Evolutionary conservation across 2,329 filamentous ascomycete species (phyloP).

Genomic region (Beauveria sp.): DNA sequence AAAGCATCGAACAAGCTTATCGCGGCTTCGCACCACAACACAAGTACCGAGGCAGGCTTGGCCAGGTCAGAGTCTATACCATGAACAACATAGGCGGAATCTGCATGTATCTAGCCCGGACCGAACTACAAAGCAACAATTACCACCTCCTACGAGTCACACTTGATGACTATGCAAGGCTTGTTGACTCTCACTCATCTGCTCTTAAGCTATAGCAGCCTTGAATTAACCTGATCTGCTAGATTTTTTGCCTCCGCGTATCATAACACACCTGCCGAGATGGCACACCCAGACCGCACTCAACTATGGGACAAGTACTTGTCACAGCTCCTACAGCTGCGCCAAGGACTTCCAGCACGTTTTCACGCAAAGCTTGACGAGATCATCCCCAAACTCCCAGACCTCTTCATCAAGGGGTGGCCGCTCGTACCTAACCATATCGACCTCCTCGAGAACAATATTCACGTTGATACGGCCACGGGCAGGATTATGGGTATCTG

Average conservation of each 20-base stretch:
- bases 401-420: conserved; percentile 15
- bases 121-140: background rate
- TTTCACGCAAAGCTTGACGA: conserved; percentile 13
- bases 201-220: background rate
- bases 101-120: conserved; percentile 13
- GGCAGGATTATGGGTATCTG: conserved; percentile 22
- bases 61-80: conserved; percentile 13
- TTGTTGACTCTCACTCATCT: background rate
- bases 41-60: conserved; percentile 8
- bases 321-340: conserved; percentile 12
- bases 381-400: conserved; percentile 12
- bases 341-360: conserved; percentile 8
- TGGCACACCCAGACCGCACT: conserved; percentile 7
- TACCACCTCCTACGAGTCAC: conserved; percentile 2
- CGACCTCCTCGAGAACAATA: conserved; percentile 24
- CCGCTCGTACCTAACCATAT: conserved; percentile 20
- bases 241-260: conserved; percentile 17
- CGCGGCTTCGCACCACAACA: conserved; percentile 13
- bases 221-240: conserved; percentile 1
- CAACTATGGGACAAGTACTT: conserved; percentile 11
- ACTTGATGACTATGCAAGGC: conserved; percentile 15
- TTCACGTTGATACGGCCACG: conserved; percentile 19
- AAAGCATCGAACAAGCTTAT: conserved; percentile 12
- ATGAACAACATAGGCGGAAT: conserved; percentile 13
- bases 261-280: conserved; percentile 4